Percentiles rank a stretch among this genome's conserved stretches.
phyloP scores from a whole-genome alignment of 768 basidiomycete genomes.

The Mycena galericulata region DNA sequence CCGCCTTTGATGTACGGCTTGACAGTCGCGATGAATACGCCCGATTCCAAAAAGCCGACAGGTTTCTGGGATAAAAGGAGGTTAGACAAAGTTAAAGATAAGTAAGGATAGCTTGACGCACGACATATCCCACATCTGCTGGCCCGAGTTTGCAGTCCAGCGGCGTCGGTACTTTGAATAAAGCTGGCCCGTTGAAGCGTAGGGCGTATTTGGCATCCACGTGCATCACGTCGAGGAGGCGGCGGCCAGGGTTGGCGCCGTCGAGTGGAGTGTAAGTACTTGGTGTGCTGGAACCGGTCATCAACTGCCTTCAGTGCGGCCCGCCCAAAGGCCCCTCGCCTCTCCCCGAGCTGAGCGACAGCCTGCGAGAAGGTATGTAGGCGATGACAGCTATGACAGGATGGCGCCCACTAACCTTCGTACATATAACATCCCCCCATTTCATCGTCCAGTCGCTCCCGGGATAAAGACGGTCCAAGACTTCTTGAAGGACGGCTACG shows the following conservation, averaged over 20 bases:
- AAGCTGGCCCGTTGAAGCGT: neutral
- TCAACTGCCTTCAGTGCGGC: neutral
- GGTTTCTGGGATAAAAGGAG: too few relatives aligned
- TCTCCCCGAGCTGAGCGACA: neutral
- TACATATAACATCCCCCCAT: slow-evolving; percentile 3
- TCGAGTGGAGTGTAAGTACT: neutral
- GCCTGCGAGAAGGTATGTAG: neutral
- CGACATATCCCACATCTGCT: too few relatives aligned
- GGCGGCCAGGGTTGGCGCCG: neutral
- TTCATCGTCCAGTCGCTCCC: neutral
- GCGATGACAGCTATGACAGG: neutral
- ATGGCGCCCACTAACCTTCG: too few relatives aligned
- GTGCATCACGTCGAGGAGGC: neutral
- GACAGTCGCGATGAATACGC: too few relatives aligned
- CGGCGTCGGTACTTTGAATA: neutral
- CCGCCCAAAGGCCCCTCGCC: neutral
- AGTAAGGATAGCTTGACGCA: too few relatives aligned
- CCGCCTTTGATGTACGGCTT: too few relatives aligned
- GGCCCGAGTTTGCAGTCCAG: too few relatives aligned
- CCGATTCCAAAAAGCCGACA: too few relatives aligned
- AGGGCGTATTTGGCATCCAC: neutral
- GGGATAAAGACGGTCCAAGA: neutral
- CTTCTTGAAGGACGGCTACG: neutral
- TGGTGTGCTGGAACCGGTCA: neutral
- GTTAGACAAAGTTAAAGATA: slow-evolving; percentile 4